Evolutionary conservation across 73 alveolate species (phyloP).

Genomic region (Stentor coeruleus): DNA sequence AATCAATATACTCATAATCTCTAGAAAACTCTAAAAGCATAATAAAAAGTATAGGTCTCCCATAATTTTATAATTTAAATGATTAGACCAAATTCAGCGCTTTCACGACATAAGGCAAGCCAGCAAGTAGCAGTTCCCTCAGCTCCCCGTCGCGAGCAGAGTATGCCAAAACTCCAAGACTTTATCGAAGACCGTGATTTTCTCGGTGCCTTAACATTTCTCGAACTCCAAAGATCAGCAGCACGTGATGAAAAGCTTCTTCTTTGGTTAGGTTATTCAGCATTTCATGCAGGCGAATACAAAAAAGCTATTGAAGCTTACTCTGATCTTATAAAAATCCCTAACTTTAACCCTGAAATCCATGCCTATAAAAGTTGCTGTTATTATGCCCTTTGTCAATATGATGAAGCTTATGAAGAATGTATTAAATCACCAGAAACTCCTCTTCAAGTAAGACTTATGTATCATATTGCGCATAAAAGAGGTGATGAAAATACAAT

Average conservation of each 20-base stretch:
- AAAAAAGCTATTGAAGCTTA: constrained; percentile 83
- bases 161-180: constrained; percentile 4
- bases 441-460: constrained; percentile 66
- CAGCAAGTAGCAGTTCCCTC: constrained; percentile 10
- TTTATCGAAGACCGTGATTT: constrained; percentile 25
- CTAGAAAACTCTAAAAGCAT: no score
- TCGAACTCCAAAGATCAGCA: constrained; percentile 21
- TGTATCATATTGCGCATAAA: constrained; percentile 93
- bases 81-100: not conserved
- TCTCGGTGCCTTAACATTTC: constrained; percentile 20
- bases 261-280: constrained; percentile 75
- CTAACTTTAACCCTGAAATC: constrained; percentile 61
- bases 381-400: constrained; percentile 86
- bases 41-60: no score
- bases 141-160: constrained; percentile 22
- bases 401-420: constrained; percentile 90
- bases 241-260: constrained; percentile 63
- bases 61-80: no score
- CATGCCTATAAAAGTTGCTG: constrained; percentile 94
- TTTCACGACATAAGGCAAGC: constrained; percentile 20
- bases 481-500: constrained; percentile 88
- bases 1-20: no score
- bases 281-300: constrained; percentile 89
- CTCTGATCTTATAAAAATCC: constrained; percentile 70
- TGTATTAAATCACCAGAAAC: constrained; percentile 44